These are phyloP conservation scores for Kalanchoe fedtschenkoi DNA, from an alignment of 164 flowering plant genomes.

Conservation along the genomic window DNA sequence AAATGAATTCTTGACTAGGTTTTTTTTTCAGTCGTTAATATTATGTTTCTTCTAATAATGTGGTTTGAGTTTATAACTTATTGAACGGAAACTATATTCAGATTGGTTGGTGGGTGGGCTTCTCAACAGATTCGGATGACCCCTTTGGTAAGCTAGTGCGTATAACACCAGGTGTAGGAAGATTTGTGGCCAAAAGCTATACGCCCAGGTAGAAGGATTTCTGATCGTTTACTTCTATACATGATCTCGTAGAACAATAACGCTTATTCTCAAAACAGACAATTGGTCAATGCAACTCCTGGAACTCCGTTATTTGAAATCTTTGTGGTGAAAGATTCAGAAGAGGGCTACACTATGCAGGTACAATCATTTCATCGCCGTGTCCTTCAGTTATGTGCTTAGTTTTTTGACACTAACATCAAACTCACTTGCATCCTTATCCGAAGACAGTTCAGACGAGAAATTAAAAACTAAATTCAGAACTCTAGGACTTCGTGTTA, in stretches of 20 bases:
- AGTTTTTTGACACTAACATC: too few species aligned
- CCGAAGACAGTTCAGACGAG: too few species aligned
- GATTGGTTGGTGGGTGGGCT: constrained; percentile 99
- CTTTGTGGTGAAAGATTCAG: constrained; percentile 65
- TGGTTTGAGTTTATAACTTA: neutral
- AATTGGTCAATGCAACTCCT: constrained; percentile 68
- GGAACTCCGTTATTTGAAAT: constrained; percentile 91
- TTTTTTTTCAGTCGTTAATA: neutral
- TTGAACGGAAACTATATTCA: constrained; percentile 18
- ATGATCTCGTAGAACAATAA: neutral
- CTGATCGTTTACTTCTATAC: neutral
- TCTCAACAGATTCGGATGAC: constrained; percentile 64
- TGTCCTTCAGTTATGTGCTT: neutral
- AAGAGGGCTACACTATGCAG: constrained; percentile 63
- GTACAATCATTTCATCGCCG: constrained; percentile 21
- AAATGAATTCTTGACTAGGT: too few species aligned
- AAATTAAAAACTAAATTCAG: too few species aligned
- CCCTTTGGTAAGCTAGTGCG: constrained; percentile 74
- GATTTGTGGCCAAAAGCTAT: constrained; percentile 76
- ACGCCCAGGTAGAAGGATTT: constrained; percentile 57
- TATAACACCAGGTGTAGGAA: constrained; percentile 79
- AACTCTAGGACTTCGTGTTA: too few species aligned
- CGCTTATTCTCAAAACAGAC: constrained; percentile 40
- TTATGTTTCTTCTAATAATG: neutral
- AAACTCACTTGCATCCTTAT: too few species aligned